phyloP scores from a whole-genome alignment of 768 basidiomycete species.

The Leccinum sublutescens region DNA sequence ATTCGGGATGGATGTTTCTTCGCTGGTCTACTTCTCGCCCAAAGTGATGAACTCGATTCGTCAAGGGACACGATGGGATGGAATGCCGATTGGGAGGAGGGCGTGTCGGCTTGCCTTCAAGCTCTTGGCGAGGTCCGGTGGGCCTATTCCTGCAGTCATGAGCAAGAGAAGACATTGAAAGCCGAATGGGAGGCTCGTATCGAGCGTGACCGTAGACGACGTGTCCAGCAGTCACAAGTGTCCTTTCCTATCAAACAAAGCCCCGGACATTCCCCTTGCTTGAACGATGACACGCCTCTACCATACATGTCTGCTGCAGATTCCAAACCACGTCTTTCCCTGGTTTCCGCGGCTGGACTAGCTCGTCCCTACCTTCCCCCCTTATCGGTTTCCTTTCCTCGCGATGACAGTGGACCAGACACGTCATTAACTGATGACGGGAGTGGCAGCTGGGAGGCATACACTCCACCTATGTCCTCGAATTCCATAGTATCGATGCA shows the following conservation, averaged over 20 bases:
- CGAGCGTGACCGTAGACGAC: conserved; percentile 30
- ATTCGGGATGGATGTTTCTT: conserved; percentile 91
- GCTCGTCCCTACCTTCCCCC: conserved; percentile 51
- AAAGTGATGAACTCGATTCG: conserved; percentile 38
- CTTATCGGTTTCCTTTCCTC: conserved; percentile 38
- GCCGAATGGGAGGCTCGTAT: conserved; percentile 43
- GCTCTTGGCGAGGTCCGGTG: conserved; percentile 84
- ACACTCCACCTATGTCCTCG: conserved; percentile 61
- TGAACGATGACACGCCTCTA: conserved; percentile 21
- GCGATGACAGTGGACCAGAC: conserved; percentile 52
- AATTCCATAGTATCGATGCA: conserved; percentile 49
- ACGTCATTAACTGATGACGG: conserved; percentile 50
- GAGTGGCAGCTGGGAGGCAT: conserved; percentile 56
- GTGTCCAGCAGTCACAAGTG: conserved; percentile 22
- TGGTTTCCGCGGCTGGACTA: conserved; percentile 35
- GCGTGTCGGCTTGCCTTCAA: conserved; percentile 53
- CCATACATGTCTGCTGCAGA: conserved; percentile 9
- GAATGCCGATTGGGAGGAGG: conserved; percentile 33
- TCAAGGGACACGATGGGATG: conserved; percentile 23
- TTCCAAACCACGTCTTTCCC: conserved; percentile 25
- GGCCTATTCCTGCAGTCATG: conserved; percentile 73
- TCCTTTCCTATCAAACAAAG: conserved; percentile 26
- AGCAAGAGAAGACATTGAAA: conserved; percentile 62
- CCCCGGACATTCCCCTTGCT: conserved; percentile 29
- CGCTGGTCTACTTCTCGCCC: conserved; percentile 74